Evolutionary conservation across 306 rosid genomes (phyloP), one percentile per base, ranked within the genome.

Genomic region (Cyclanthera cordifolia): DNA sequence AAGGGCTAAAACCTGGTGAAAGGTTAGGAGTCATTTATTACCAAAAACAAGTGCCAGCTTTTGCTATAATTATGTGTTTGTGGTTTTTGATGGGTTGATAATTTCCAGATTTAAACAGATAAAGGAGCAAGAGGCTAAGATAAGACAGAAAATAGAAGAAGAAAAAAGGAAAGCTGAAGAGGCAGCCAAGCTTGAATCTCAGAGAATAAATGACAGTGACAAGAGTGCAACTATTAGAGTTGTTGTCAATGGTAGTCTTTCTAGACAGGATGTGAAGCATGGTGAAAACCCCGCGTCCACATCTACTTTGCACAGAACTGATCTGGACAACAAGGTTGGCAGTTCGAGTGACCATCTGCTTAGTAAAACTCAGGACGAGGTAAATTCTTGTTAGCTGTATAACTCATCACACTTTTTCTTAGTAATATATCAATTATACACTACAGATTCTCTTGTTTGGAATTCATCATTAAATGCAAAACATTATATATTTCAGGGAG

Each of bases 91-190:
- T 71, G 54, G 47, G 67, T 47, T 51, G 51, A 15, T 79, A 28
- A 74, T 28, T 68, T 81, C 60, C 82, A 94, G 99, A 82, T 94
- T 94, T 53, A 94, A 73, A 74, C 84, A 77, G 83, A 2, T 94
- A 74, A 94, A 82, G 83, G 97, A 88, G 90, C 87, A 86, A 79
- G 99, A 94, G 75, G 85, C 78, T 71, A 84, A 71, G 73, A 82
- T 77, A 79, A 83, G 61, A 82, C 84, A 56, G 28, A 84, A 81
- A 72, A 81, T 74, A 83, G 99, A 90, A 79, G 95, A 89, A 83
- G 94, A 87, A 75, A 81, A 77, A 67, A 80, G 81, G 81, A 90
- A 80, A 72, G 83, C 80, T 7, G 82, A 78, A 75, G 91, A 82
- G 75, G 82, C 89, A 30, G 86, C 75, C 13, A 79, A 82, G 21